These are phyloP conservation scores for Microbotryomycetes sp. DNA, from an alignment of 1,284 basidiomycete species.

Conservation along the genomic window DNA sequence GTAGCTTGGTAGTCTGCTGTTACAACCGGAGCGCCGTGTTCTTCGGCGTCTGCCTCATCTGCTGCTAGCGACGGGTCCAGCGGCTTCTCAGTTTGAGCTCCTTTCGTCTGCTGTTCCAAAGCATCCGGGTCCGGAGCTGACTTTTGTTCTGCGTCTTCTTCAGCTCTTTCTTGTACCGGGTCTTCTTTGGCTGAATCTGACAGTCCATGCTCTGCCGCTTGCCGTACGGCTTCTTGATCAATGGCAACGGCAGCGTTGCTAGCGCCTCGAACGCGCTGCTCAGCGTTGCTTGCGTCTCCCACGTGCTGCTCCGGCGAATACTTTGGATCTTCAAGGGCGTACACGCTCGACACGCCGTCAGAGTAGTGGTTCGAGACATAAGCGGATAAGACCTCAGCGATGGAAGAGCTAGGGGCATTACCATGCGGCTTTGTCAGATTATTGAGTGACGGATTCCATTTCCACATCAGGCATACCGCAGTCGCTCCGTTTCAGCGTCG, in stretches of 20 bases:
- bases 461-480: conserved; percentile 51
- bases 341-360: conserved; percentile 64
- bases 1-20: conserved; percentile 2
- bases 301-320: conserved; percentile 4
- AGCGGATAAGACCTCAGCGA: conserved; percentile 58
- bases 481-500: conserved; percentile 59
- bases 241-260: background rate
- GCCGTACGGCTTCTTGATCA: background rate
- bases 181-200: too few species aligned
- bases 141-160: background rate
- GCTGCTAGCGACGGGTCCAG: too few species aligned
- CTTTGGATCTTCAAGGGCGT: conserved; percentile 38
- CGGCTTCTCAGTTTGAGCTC: too few species aligned
- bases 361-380: conserved; percentile 72
- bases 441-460: background rate
- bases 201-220: background rate
- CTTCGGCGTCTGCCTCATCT: conserved; percentile 5
- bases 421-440: background rate
- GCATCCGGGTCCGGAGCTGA: background rate
- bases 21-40: background rate
- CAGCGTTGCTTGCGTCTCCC: conserved; percentile 22
- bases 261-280: background rate
- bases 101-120: background rate
- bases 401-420: conserved; percentile 49
- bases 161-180: background rate